A percentile compares a stretch with the other conserved stretches of the same genome.
These are phyloP conservation scores for Parastagonospora avenae DNA, from an alignment of 2,329 filamentous ascomycete species.

Conservation along the genomic window DNA sequence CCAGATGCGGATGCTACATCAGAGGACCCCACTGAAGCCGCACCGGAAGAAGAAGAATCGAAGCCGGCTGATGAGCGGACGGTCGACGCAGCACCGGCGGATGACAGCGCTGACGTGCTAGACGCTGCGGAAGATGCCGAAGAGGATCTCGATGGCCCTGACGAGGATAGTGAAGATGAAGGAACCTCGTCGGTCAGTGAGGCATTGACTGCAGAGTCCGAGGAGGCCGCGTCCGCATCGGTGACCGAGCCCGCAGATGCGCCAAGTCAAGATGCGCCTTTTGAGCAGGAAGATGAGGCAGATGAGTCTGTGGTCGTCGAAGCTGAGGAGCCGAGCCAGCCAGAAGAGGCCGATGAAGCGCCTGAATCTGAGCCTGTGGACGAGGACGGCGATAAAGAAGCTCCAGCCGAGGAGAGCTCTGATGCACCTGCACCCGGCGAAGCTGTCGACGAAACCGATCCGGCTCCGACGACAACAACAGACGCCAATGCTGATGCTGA, in stretches of 20 bases:
- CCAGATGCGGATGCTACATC: not conserved
- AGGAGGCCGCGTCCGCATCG: constrained; percentile 1
- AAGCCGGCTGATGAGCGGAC: not conserved
- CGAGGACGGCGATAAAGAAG: too few relatives aligned
- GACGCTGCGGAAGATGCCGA: too few relatives aligned
- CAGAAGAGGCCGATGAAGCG: too few relatives aligned
- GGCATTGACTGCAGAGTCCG: not conserved
- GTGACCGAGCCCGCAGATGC: constrained; percentile 8
- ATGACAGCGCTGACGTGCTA: not conserved
- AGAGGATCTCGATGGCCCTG: not conserved
- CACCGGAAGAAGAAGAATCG: not conserved
- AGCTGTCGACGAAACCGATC: not conserved
- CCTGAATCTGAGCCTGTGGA: too few relatives aligned
- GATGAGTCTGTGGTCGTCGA: too few relatives aligned
- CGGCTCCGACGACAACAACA: too few relatives aligned
- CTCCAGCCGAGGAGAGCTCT: too few relatives aligned
- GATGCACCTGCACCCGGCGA: too few relatives aligned
- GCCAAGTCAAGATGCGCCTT: not conserved
- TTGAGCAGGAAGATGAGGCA: too few relatives aligned
- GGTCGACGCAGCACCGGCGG: not conserved
- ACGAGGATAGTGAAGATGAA: not conserved
- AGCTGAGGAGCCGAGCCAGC: too few relatives aligned
- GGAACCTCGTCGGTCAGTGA: not conserved
- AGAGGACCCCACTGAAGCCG: not conserved
- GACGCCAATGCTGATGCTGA: too few relatives aligned